Base-by-base conservation (phyloP, 345 rosid species). In the Heritiera fomes region DNA sequence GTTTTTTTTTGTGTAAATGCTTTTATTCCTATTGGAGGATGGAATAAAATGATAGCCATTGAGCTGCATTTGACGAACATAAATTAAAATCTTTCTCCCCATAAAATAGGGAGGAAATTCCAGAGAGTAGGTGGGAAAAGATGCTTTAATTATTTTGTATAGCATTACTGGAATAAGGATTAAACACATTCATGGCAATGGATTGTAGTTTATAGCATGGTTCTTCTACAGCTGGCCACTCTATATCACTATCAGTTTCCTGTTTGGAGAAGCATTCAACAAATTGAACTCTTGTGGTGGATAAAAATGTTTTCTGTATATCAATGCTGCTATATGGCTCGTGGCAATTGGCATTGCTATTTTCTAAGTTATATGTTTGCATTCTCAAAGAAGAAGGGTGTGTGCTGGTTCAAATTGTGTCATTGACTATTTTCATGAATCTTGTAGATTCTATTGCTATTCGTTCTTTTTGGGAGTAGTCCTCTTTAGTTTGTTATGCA, bases 381-480 rank as follows among this genome's bases (percentile, higher is more conserved):
- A 6, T 13, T 41, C 32, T 18, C 63, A 47, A 53, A 49, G 62
- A 52, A 20, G 4, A 28, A 34, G 46, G 47, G 18, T 38, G 62
- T 53, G 17, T 20, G 13, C 2, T 53, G 8, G 17, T 72, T 62
- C 5, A 9, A 55, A 53, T 34, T 18, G 61, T 72, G 53, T 38
- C 43, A 9, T 72, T 7, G 59, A 15, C 23, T 49, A 71, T 50
- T 71, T 71, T 46, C 41, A 30, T 49, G 75, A 71, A 50, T 71
- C 13, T 71, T 71, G 43, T 15, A 28, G 60, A 18, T 72, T 53
- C 60, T 9, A 52, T 14, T 72, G 75, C 17, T 1, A 72, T 72
- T 53, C 53, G 23, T 72, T 72, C 47, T 5, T 52, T 45, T 45
- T 34, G 6, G 66, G 65, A 62, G 1, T 28, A 62, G 66, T 0